phyloP scores from a whole-genome alignment of 2,329 filamentous ascomycete genomes.

The Pseudogymnoascus sp. region DNA sequence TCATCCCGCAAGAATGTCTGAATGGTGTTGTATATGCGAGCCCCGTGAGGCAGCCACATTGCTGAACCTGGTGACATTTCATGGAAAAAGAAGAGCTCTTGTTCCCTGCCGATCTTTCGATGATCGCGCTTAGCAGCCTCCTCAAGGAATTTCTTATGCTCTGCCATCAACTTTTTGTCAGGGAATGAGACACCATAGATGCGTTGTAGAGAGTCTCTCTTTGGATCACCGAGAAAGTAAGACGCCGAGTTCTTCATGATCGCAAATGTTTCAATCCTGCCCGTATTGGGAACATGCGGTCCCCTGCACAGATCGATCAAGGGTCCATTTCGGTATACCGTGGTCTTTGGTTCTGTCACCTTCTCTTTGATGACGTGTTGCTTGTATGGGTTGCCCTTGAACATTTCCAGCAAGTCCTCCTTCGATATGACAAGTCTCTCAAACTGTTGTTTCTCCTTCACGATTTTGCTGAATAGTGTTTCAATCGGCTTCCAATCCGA shows the following conservation, averaged over 20 bases:
- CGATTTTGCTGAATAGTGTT: conserved; percentile 70
- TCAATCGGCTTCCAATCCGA: conserved; percentile 82
- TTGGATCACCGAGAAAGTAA: conserved; percentile 90
- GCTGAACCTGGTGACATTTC: conserved; percentile 86
- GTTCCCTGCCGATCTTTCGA: conserved; percentile 85
- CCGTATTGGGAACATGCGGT: conserved; percentile 88
- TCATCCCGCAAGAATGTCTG: conserved; percentile 75
- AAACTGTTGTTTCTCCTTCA: conserved; percentile 96
- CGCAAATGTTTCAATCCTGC: conserved; percentile 89
- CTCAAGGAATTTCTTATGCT: conserved; percentile 90
- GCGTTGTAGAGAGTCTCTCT: conserved; percentile 91
- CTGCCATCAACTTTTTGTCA: conserved; percentile 89
- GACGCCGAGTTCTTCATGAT: conserved; percentile 74
- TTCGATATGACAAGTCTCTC: conserved; percentile 85
- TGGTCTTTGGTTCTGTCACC: conserved; percentile 80
- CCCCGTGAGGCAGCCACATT: conserved; percentile 89
- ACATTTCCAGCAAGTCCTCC: conserved; percentile 90
- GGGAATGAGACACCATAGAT: conserved; percentile 96
- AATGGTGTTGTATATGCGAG: conserved; percentile 87
- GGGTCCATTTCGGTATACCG: conserved; percentile 85
- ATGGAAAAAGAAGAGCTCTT: conserved; percentile 97
- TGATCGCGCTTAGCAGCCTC: conserved; percentile 98
- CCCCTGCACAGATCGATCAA: conserved; percentile 93
- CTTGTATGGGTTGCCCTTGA: conserved; percentile 97
- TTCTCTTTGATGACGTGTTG: conserved; percentile 94